phyloP scores from a whole-genome alignment of 2,329 filamentous ascomycete genomes.

The Penicillium sp. region DNA sequence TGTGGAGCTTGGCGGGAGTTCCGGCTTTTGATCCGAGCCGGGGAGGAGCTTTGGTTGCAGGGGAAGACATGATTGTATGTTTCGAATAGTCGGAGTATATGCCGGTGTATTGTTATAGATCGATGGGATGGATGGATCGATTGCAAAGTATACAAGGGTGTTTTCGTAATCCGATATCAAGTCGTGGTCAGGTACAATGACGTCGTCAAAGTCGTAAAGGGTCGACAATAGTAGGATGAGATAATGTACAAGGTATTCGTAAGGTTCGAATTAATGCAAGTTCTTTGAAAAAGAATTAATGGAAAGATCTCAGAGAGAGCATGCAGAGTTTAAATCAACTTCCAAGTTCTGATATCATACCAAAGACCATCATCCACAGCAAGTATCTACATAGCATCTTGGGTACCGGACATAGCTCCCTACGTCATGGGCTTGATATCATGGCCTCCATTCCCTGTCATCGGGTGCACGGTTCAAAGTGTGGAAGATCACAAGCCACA shows the following conservation, averaged over 20 bases:
- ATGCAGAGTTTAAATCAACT: constrained; percentile 5
- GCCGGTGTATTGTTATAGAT: neutral
- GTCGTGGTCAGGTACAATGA: neutral
- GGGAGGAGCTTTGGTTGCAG: constrained; percentile 18
- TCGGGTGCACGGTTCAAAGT: constrained; percentile 9
- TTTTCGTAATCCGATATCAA: neutral
- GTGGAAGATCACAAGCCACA: constrained; percentile 10
- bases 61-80: constrained; percentile 15
- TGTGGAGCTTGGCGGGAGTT: constrained; percentile 20
- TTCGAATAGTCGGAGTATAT: neutral
- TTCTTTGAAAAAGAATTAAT: constrained; percentile 1
- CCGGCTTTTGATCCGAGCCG: constrained; percentile 21
- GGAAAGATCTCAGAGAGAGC: neutral
- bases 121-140: neutral
- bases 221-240: neutral
- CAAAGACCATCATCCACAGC: neutral
- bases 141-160: neutral
- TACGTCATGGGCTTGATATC: constrained; percentile 25
- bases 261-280: constrained; percentile 6
- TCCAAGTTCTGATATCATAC: constrained; percentile 16
- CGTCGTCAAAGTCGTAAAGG: constrained; percentile 12
- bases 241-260: neutral
- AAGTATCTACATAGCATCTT: constrained; percentile 9
- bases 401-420: constrained; percentile 8
- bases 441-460: constrained; percentile 14